These are phyloP conservation scores for Mortierella sp. DNA, from an alignment of 371 early-diverging fungal genomes.

Conservation along the genomic window DNA sequence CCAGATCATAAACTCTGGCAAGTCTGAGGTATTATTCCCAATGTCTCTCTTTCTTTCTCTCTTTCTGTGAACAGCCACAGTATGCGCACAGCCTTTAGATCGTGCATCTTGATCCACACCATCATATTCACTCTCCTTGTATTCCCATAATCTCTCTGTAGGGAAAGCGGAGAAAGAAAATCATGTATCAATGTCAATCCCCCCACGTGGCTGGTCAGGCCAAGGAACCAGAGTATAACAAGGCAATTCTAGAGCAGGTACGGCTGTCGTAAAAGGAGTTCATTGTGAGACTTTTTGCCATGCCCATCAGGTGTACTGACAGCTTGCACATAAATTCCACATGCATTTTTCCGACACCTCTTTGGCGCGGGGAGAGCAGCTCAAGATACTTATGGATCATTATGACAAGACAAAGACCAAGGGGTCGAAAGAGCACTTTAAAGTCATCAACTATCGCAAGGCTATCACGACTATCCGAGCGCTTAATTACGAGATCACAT, in stretches of 20 bases:
- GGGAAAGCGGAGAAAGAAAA: slow-evolving; percentile 27
- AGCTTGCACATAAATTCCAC: no score
- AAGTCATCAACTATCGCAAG: slow-evolving; percentile 51
- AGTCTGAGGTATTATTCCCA: no score
- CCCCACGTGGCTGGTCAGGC: slow-evolving; percentile 28
- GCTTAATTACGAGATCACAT: slow-evolving; percentile 45
- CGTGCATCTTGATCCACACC: no score
- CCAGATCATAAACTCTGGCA: slow-evolving; percentile 40
- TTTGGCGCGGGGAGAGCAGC: slow-evolving; percentile 11
- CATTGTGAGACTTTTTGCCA: no score
- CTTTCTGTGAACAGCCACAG: slow-evolving; percentile 10
- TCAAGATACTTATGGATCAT: slow-evolving; percentile 38
- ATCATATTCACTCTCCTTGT: no score
- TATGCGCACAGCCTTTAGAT: no score
- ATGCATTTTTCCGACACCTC: not conserved
- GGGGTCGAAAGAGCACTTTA: slow-evolving; percentile 43
- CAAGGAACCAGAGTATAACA: slow-evolving; percentile 36
- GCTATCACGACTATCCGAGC: slow-evolving; percentile 50
- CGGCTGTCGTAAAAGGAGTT: no score
- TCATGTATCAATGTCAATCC: slow-evolving; percentile 32
- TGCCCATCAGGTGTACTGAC: no score
- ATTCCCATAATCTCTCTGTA: not conserved
- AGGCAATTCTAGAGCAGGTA: slow-evolving; percentile 45
- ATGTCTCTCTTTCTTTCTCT: no score
- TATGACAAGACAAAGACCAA: slow-evolving; percentile 36